Conservation (phyloP, 148 eudicot species). For the Chenopodium berlandieri region DNA sequence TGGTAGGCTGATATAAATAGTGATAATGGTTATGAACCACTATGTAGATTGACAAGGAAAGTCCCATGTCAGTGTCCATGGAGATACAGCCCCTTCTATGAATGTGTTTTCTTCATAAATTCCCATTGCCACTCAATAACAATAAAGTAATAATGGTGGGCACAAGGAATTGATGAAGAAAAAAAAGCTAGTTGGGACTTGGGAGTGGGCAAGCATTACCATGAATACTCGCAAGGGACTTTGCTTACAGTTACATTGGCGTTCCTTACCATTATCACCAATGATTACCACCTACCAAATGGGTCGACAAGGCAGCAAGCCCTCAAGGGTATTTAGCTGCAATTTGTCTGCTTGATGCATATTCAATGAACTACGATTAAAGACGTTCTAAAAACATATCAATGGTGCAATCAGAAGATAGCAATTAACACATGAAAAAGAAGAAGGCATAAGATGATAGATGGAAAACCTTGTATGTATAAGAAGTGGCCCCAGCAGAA, state of each 20-base stretch:
- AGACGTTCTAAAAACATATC: neutral
- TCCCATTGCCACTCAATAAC: neutral
- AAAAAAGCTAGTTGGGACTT: too few species aligned
- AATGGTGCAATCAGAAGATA: neutral
- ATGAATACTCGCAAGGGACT: neutral
- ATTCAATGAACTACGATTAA: neutral
- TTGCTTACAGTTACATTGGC: neutral
- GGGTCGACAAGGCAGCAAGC: neutral
- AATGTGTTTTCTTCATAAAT: neutral
- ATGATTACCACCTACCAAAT: neutral
- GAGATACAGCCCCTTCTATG: neutral
- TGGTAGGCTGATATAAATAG: neutral
- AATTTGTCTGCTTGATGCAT: neutral
- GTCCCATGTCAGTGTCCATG: neutral
- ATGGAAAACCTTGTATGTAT: slow-evolving; percentile 70
- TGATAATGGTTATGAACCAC: neutral
- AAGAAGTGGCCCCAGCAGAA: slow-evolving; percentile 86
- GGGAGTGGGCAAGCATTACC: neutral
- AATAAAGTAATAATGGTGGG: neutral
- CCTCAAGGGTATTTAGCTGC: neutral
- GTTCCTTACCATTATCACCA: neutral
- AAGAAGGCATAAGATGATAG: slow-evolving; percentile 13
- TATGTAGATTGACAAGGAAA: neutral
- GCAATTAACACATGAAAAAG: slow-evolving; percentile 4
- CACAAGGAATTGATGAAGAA: neutral